A percentile compares a stretch with the other conserved stretches of the same genome.
Conservation (phyloP, 768 basidiomycete species). For the Neoboletus subvelutipes region DNA sequence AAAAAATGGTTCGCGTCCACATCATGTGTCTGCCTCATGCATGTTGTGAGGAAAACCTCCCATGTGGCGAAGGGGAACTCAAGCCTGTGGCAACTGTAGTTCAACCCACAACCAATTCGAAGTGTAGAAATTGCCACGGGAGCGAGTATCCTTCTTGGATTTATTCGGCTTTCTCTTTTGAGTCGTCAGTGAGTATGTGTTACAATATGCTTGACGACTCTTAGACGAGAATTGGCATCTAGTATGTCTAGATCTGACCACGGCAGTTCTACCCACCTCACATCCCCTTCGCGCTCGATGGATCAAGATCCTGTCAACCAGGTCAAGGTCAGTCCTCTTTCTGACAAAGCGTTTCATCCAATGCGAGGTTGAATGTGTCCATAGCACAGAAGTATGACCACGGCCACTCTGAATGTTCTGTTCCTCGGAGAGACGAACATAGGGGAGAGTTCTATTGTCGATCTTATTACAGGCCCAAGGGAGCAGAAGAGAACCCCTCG, state of each 20-base stretch:
- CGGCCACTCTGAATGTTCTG: conserved; percentile 14
- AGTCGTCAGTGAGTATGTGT: conserved; percentile 10
- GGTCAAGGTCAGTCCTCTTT: conserved; percentile 14
- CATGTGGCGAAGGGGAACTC: conserved; percentile 2
- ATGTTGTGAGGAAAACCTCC: conserved; percentile 3
- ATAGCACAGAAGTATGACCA: conserved; percentile 7
- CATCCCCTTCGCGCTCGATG: conserved; percentile 12
- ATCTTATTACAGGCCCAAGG: conserved; percentile 15
- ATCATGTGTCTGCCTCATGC: conserved; percentile 26
- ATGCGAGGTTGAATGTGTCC: conserved; percentile 4
- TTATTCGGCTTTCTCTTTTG: not conserved
- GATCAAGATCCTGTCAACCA: not conserved
- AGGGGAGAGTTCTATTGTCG: conserved; percentile 18
- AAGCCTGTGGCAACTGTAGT: not conserved
- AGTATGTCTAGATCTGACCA: conserved; percentile 23
- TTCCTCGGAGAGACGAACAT: conserved; percentile 24
- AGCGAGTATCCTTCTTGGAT: not conserved
- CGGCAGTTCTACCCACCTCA: conserved; percentile 3
- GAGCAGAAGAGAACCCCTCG: not conserved
- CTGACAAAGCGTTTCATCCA: not conserved
- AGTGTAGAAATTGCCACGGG: not conserved
- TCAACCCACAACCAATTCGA: conserved; percentile 1
- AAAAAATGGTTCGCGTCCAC: not conserved
- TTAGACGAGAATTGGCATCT: not conserved
- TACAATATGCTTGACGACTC: not conserved